Conservation (phyloP, 2,329 filamentous ascomycete species). For the Curvularia eragrostidis region DNA sequence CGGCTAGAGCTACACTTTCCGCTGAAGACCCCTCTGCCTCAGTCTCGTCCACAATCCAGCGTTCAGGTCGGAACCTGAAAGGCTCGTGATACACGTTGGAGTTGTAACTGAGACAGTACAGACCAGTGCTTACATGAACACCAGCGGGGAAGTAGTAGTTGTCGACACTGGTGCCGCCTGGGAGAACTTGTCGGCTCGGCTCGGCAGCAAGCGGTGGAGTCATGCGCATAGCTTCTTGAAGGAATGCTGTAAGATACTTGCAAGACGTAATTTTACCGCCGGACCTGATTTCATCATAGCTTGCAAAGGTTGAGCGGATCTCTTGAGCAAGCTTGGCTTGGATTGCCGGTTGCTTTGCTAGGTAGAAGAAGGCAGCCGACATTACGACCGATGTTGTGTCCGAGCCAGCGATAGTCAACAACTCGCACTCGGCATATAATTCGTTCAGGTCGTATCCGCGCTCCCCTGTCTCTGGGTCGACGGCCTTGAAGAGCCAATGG, state of each 20-base stretch:
- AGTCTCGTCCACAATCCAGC: constrained; percentile 33
- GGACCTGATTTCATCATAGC: constrained; percentile 27
- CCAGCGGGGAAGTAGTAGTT: constrained; percentile 31
- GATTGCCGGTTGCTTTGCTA: constrained; percentile 19
- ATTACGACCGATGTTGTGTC: constrained; percentile 33
- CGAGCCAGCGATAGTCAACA: constrained; percentile 34
- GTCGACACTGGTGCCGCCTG: constrained; percentile 26
- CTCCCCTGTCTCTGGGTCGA: constrained; percentile 50
- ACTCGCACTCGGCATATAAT: constrained; percentile 42
- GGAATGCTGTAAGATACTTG: constrained; percentile 30
- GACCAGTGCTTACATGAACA: constrained; percentile 19
- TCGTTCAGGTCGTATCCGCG: constrained; percentile 46
- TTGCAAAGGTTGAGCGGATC: constrained; percentile 25
- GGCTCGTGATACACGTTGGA: constrained; percentile 26
- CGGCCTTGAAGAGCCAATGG: constrained; percentile 51
- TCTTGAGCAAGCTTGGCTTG: constrained; percentile 29
- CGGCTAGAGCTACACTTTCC: constrained; percentile 23
- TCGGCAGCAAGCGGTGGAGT: constrained; percentile 28
- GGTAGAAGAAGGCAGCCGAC: constrained; percentile 31
- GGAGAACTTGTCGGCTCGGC: constrained; percentile 32
- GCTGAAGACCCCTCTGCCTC: constrained; percentile 17
- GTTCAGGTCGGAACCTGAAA: constrained; percentile 35
- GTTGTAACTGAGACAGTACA: constrained; percentile 28
- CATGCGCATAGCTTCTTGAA: constrained; percentile 35
- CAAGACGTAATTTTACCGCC: constrained; percentile 27